Evolutionary conservation across 208 protist species (phyloP), one percentile per base, ranked within the genome.

Genomic region (Balamuthia mandrillaris): DNA sequence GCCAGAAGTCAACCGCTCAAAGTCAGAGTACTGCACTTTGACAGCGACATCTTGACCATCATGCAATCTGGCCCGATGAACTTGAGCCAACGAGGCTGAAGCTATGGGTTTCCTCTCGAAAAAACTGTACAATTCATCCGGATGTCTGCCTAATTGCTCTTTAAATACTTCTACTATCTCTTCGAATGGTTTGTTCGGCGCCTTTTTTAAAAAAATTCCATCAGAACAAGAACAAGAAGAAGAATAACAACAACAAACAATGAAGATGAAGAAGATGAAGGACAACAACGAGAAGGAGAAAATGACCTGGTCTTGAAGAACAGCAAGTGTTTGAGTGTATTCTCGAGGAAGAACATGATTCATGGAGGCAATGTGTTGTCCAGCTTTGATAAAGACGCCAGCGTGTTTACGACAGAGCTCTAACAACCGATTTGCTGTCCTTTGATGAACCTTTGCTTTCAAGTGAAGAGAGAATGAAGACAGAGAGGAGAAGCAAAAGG

Each of bases 21-120:
- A 68, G 18, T 56, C 41, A 0, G 78, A 35, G 37, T 90, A 79
- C 66, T 90, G 88, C 31, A 90, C 49, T 92, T 98, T 98, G 45
- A 98, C 94, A 14, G 97, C 97, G 0, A 98, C 96, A 9, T 97
- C 94, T 27, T 84, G 58, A 42, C 93, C 87, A 27, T 92, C 84
- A 29, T 21, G 18, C 35, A 84, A 44, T 21, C 86, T 86, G 16
- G 89, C 91, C 39, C 81, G 70, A 63, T 92, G 89, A 10, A 93
- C 91, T 90, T 98, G 96, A 33, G 97, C 97, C 41, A 98, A 93
- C 24, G 96, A 98, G 0, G 96, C 97, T 14, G 95, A 94, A 5
- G 96, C 96, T 18, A 98, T 91, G 12, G 97, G 96, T n/a, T 74
- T 70, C 24, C 89, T 84, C 42, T 97, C 93, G 81, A 98, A 97